Conservation (phyloP, 1,284 basidiomycete genomes). For the Rhodotorula sp. region DNA sequence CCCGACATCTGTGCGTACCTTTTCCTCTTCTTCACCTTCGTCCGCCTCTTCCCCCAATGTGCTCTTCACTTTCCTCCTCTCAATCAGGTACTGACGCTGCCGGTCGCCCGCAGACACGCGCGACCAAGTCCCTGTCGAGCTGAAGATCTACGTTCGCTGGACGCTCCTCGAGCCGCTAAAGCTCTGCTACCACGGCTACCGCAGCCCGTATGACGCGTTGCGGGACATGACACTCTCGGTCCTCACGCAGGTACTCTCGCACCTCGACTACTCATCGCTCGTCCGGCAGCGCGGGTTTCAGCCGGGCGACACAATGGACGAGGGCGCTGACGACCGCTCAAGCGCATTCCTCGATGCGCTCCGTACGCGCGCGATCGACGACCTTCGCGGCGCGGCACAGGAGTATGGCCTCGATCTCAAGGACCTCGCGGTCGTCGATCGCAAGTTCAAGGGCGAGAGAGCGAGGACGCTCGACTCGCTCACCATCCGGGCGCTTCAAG, state of each 20-base stretch:
- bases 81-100: too few species aligned
- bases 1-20: too few species aligned
- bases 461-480: conserved; percentile 78
- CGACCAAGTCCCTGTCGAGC: too few species aligned
- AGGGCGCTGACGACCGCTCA: conserved; percentile 66
- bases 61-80: too few species aligned
- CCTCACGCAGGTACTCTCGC: conserved; percentile 32
- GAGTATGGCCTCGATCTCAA: conserved; percentile 77
- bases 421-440: conserved; percentile 69
- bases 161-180: too few species aligned
- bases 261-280: conserved; percentile 61
- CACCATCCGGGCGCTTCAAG: conserved; percentile 74
- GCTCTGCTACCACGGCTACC: too few species aligned
- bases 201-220: too few species aligned
- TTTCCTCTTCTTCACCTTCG: too few species aligned
- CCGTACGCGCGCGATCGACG: conserved; percentile 76
- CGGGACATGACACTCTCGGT: conserved; percentile 68
- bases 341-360: conserved; percentile 76
- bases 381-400: conserved; percentile 70
- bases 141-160: too few species aligned
- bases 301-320: conserved; percentile 44
- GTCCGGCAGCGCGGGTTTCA: conserved; percentile 73
- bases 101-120: too few species aligned
- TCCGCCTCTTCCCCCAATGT: too few species aligned
- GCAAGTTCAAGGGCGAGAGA: conserved; percentile 74